Evolutionary conservation across 2,329 filamentous ascomycete genomes (phyloP).

Genomic region (Neonectria coccinea): DNA sequence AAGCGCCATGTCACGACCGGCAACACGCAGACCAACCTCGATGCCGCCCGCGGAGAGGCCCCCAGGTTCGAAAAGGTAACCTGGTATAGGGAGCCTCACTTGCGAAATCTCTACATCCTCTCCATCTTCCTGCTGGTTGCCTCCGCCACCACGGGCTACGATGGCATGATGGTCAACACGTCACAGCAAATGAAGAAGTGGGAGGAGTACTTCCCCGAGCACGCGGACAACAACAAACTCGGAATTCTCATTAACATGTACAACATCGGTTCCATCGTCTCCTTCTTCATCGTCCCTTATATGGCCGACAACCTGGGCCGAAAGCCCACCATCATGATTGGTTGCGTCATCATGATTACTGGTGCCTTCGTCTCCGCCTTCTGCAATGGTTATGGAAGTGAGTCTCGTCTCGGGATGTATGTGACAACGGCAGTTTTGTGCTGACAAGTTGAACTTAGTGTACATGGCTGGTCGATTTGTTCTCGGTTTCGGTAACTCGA

Average conservation of each 20-base stretch:
- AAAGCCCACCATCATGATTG: constrained; percentile 56
- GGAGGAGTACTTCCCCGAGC: constrained; percentile 62
- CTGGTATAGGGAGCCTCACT: constrained; percentile 68
- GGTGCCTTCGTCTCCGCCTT: constrained; percentile 58
- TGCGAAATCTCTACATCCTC: constrained; percentile 67
- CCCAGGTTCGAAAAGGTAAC: constrained; percentile 66
- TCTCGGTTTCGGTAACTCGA: constrained; percentile 74
- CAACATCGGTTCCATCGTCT: constrained; percentile 62
- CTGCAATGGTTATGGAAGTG: constrained; percentile 57
- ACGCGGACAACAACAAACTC: constrained; percentile 55
- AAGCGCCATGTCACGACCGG: constrained; percentile 29
- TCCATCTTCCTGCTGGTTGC: constrained; percentile 67
- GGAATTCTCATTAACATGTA: constrained; percentile 65
- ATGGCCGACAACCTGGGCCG: constrained; percentile 59
- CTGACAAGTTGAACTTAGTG: constrained; percentile 44
- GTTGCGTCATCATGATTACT: constrained; percentile 60
- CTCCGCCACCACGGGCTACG: constrained; percentile 72
- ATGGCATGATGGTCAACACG: constrained; percentile 71
- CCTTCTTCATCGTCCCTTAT: constrained; percentile 60
- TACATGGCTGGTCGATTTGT: constrained; percentile 55
- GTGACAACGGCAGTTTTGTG: neutral
- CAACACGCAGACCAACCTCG: constrained; percentile 46
- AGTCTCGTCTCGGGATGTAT: constrained; percentile 34
- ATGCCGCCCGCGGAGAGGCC: constrained; percentile 57
- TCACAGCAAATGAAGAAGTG: constrained; percentile 68